Conservation (phyloP, 371 early-diverging fungal genomes). For the Choanephora cucurbitarum region DNA sequence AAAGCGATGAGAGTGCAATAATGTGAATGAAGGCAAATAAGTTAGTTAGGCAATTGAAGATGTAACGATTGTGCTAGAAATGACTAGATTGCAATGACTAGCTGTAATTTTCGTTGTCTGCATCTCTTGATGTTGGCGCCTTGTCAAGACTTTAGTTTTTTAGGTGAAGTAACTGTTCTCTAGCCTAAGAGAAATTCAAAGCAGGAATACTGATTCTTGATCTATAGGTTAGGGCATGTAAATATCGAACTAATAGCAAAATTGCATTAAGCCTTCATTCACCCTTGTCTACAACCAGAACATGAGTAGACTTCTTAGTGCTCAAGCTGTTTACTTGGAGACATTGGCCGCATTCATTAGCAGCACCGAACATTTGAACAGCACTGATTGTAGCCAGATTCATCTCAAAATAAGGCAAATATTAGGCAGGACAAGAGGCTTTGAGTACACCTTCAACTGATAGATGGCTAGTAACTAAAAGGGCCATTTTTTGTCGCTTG, state of each 20-base stretch:
- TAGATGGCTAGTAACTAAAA: not conserved
- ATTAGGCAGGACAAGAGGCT: constrained; percentile 53
- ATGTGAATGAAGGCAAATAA: too few species aligned
- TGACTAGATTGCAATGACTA: too few species aligned
- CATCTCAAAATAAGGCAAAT: constrained; percentile 53
- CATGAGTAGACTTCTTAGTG: constrained; percentile 42
- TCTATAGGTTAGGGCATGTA: constrained; percentile 8
- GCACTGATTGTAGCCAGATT: constrained; percentile 57
- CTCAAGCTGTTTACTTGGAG: constrained; percentile 46
- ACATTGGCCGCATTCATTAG: constrained; percentile 50
- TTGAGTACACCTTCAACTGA: constrained; percentile 20
- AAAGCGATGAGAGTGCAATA: too few species aligned
- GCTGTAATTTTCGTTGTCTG: too few species aligned
- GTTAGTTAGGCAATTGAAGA: too few species aligned
- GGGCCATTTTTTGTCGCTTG: not conserved
- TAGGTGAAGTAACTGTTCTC: constrained; percentile 27
- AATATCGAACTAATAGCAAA: not conserved
- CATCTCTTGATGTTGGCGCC: too few species aligned
- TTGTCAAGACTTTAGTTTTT: not conserved
- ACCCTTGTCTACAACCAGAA: constrained; percentile 58
- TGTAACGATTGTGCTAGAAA: too few species aligned
- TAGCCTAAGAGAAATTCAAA: constrained; percentile 31
- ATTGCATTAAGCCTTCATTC: constrained; percentile 54
- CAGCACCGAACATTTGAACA: constrained; percentile 45
- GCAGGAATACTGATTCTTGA: constrained; percentile 36